Evolutionary conservation across 2,329 filamentous ascomycete species (phyloP).

Genomic region (Claviceps sp.): DNA sequence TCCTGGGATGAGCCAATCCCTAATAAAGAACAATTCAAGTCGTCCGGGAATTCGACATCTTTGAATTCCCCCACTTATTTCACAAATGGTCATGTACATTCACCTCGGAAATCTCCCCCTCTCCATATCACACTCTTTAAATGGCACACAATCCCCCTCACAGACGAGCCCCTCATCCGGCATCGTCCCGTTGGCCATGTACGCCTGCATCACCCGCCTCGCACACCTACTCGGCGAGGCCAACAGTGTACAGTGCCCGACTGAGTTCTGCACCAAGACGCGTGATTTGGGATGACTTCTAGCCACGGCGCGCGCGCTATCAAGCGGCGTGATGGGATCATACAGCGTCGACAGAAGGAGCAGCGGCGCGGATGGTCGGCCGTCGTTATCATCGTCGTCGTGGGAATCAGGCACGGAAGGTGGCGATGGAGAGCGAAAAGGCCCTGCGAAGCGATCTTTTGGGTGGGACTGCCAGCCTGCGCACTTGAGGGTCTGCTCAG

Average conservation of each 20-base stretch:
- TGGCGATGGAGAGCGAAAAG: slow-evolving; percentile 6
- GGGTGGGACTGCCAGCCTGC: slow-evolving; percentile 20
- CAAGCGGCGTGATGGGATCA: slow-evolving; percentile 29
- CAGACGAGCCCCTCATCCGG: slow-evolving; percentile 10
- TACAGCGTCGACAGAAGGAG: slow-evolving; percentile 24
- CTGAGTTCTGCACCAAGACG: slow-evolving; percentile 11
- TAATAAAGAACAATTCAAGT: too few species aligned
- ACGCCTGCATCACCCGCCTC: slow-evolving; percentile 7
- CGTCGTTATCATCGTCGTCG: slow-evolving; percentile 8
- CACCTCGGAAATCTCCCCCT: neutral
- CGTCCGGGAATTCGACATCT: too few species aligned
- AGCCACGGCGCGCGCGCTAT: slow-evolving; percentile 17
- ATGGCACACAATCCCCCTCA: slow-evolving; percentile 8
- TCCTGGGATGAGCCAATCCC: too few species aligned
- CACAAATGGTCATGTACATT: neutral
- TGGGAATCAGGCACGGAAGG: slow-evolving; percentile 5
- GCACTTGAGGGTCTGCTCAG: slow-evolving; percentile 17
- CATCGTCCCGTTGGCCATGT: slow-evolving; percentile 10
- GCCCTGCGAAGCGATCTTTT: slow-evolving; percentile 19
- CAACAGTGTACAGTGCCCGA: slow-evolving; percentile 9
- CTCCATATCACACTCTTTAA: neutral
- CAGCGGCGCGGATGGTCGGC: slow-evolving; percentile 22
- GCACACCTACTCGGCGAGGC: slow-evolving; percentile 7
- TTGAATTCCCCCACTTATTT: too few species aligned
- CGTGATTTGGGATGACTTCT: slow-evolving; percentile 8